Base-by-base conservation (phyloP, 2,329 filamentous ascomycete species). In the Cercospora sesami region DNA sequence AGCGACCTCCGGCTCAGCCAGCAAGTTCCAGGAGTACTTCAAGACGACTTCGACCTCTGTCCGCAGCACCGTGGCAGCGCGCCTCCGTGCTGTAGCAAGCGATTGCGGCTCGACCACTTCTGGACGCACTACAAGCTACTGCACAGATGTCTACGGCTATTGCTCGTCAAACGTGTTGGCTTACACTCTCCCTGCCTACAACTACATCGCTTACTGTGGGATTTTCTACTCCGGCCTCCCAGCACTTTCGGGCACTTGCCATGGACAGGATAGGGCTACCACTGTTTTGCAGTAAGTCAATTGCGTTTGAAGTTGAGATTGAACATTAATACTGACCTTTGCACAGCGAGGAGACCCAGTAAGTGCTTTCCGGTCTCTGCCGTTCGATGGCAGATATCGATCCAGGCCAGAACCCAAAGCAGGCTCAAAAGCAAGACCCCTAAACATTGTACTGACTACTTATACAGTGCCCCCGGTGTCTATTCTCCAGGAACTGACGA, bases 261-360 rank as follows among this genome's bases (percentile, higher is more conserved):
- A 91, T 76, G 83, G 74, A 3, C 89, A 91, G 79, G 89, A 90
- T 74, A 86, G 89, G 33, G 86, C 86, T 1, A 89, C 85, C 16
- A 90, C 89, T n/a, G 84, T 84, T 42, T 78, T 91, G 14, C 89
- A 91, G 45, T 51, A 51, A 51, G 45, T 51, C 21, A 16, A 51
- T 6, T 6, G 21, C 5, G 5, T 23, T 12, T 10, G 7, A 23
- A 5, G 1, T 23, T 14, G 45, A 3, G 5, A 26, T 1, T 16
- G 21, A 12, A 51, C 26, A 9, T 42, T 42, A 5, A 51, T 16
- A 23, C 45, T 51, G 45, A 51, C 18, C 6, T 6, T 51, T 26
- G 4, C 5, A 26, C 8, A 51, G 45, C 74, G 89, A 91, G 81
- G 81, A 84, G 72, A 90, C 89, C 10, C 89, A 91, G 64, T 66